Percentiles rank a stretch among this genome's conserved stretches.
phyloP scores from a whole-genome alignment of 2,329 filamentous ascomycete species.

The Ascochyta pisi region DNA sequence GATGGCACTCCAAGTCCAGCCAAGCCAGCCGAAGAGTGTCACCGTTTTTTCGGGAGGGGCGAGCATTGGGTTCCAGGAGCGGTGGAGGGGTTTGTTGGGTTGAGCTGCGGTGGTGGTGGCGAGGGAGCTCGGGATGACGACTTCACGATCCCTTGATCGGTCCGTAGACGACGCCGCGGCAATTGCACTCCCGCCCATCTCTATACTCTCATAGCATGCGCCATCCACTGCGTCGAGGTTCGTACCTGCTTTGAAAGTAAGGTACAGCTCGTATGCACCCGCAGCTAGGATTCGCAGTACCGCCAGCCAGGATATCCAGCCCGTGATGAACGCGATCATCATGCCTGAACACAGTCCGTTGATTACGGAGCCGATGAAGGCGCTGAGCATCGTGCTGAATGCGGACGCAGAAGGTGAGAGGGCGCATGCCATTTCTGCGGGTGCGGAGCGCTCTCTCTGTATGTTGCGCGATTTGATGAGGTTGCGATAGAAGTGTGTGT shows the following conservation, averaged over 20 bases:
- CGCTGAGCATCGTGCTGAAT: conserved; percentile 6
- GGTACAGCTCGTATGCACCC: not conserved
- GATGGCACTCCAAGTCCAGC: conserved; percentile 19
- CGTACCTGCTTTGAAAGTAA: not conserved
- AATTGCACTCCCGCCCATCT: too few species aligned
- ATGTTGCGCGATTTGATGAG: too few species aligned
- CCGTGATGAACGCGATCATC: conserved; percentile 5
- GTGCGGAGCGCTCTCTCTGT: too few species aligned
- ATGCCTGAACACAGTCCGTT: conserved; percentile 1
- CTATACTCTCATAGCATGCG: not conserved
- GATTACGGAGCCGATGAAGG: conserved; percentile 4
- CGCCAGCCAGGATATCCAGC: conserved; percentile 2
- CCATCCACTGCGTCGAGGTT: not conserved
- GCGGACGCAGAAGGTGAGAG: conserved; percentile 1
- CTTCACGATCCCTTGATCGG: too few species aligned
- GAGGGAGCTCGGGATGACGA: not conserved
- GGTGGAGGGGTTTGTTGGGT: not conserved
- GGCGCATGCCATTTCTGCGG: not conserved
- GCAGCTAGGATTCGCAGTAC: conserved; percentile 1
- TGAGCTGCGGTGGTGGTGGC: not conserved
- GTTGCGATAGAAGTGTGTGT: too few species aligned
- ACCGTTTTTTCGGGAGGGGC: not conserved
- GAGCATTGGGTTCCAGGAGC: not conserved
- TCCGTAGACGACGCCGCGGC: too few species aligned
- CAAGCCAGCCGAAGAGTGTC: conserved; percentile 5